Evolutionary conservation across 345 rosid genomes (phyloP), one percentile per base, ranked within the genome.

Genomic region (Garcia nutans): DNA sequence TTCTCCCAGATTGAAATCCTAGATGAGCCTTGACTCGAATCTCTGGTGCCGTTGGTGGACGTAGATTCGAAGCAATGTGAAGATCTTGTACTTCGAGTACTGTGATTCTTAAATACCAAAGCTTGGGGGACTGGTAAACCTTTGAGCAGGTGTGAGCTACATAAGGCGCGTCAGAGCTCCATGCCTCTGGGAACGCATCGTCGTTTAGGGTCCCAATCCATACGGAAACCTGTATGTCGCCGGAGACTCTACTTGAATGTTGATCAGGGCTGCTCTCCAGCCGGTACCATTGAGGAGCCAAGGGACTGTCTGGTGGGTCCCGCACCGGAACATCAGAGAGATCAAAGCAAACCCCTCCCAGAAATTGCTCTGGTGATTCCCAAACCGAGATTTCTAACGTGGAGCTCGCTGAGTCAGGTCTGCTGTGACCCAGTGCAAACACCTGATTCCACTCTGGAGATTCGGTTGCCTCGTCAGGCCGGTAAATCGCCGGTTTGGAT

Each of bases 171-270:
- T 92, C 98, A 7, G 98, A 90, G 81, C 90, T 85, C 93, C 93
- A 87, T 0, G 98, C 96, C 81, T 96, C 99, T 2, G 98, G 92
- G 68, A 96, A 96, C 5, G 98, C 99, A 24, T 90, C 97, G 33
- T 96, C 99, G 0, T 92, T 95, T 79, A 93, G 98, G 41, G 98
- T 93, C 0, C 99, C 97, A 19, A 93, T 92, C 99, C 99, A 93
- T 0, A 92, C 97, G 47, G 93, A 90, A 50, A 93, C 90, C 86
- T 96, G 99, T 13, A 96, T 82, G 76, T 96, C 98, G 60, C 99
- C 99, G 55, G 87, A 84, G 31, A 90, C 88, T 33, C 83, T 85
- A 54, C 76, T 55, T 22, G 81, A 77, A 10, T 64, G 80, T 69
- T 88, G 92, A 72, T 84, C 85, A 0, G 81, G 86, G 62, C 88